Base-by-base conservation (phyloP, 257 asterid genomes). In the Datura wrightii region DNA sequence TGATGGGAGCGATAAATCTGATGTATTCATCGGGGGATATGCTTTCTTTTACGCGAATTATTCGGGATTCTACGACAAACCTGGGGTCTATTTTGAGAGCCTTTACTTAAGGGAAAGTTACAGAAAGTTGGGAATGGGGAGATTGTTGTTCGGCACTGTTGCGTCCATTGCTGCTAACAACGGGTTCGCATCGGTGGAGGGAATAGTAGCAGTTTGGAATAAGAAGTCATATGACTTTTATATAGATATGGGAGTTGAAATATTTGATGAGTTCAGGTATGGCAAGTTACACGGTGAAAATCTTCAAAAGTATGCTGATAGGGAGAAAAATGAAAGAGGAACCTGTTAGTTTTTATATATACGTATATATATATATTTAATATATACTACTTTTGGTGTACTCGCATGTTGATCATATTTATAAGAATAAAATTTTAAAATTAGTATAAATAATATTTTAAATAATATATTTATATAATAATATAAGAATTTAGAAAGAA, bases 11-110 rank as follows among this genome's bases (percentile, higher is more conserved):
- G 62, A 55, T 15, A 55, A 55, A 2, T 9, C 18, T 31, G 84
- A 80, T 14, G 56, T 1, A 7, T 80, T 37, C 37, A 58, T 80
- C 0, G 55, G 72, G 1, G 83, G 83, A 6, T 80, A 58, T 8
- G 72, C 83, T 14, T 80, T 80, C 71, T 80, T 80, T 16, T 60
- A 62, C 1, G 69, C 41, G 0, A 62, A 62, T 24, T 62, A 62
- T 10, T 62, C 69, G 0, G 24, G 69, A 7, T 62, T 62, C 3
- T 24, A 4, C 24, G 69, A 62, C 6, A 24, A 62, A 1, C 69
- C 69, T 0, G 16, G 69, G 0, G 24, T 62, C 8, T 62, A 62
- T 62, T 62, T 62, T 3, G 69, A 62, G 8, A 62, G 69, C 11
- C 69, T 62, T 0, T 62, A 62, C 41, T 62, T 62, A 1, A 62